Percentiles rank a stretch among this genome's conserved stretches.
These are phyloP conservation scores for Schizochytrium sp. DNA, from an alignment of 108 stramenopile species.

Conservation along the genomic window DNA sequence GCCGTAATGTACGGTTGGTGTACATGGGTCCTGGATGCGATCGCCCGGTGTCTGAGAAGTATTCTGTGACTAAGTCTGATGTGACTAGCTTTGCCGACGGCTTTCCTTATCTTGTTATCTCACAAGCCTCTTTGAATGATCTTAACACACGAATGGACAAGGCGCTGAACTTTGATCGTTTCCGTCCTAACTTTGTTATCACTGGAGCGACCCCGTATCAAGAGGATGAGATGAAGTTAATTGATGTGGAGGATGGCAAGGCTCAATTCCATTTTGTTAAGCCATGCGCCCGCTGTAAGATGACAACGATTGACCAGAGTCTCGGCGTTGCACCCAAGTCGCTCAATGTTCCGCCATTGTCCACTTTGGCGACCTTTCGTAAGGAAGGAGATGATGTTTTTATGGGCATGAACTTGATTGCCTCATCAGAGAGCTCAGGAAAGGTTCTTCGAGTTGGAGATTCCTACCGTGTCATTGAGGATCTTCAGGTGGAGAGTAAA, in stretches of 20 bases:
- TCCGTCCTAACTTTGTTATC: conserved; percentile 78
- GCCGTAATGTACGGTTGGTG: conserved; percentile 68
- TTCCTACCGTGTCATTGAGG: conserved; percentile 53
- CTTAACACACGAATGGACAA: conserved; percentile 68
- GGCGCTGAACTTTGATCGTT: conserved; percentile 73
- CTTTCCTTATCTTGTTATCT: conserved; percentile 72
- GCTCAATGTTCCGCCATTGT: conserved; percentile 59
- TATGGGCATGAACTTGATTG: conserved; percentile 71
- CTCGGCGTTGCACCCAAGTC: conserved; percentile 26
- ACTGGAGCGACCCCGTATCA: conserved; percentile 66
- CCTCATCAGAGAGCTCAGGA: conserved; percentile 49
- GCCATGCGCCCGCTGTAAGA: conserved; percentile 74
- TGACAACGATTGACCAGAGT: conserved; percentile 74
- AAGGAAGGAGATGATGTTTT: conserved; percentile 68
- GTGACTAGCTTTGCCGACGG: conserved; percentile 75
- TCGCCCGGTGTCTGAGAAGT: conserved; percentile 66
- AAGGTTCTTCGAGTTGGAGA: conserved; percentile 70
- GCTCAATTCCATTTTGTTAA: conserved; percentile 69
- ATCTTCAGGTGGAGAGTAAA: background rate
- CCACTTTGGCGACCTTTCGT: conserved; percentile 69
- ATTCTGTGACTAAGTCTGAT: conserved; percentile 41
- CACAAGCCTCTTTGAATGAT: conserved; percentile 71
- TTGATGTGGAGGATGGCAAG: conserved; percentile 22
- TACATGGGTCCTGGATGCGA: conserved; percentile 69
- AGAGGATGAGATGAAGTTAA: conserved; percentile 72